Conservation (phyloP, 305 asterid species). For the Fraxinus xanthoxyloides region DNA sequence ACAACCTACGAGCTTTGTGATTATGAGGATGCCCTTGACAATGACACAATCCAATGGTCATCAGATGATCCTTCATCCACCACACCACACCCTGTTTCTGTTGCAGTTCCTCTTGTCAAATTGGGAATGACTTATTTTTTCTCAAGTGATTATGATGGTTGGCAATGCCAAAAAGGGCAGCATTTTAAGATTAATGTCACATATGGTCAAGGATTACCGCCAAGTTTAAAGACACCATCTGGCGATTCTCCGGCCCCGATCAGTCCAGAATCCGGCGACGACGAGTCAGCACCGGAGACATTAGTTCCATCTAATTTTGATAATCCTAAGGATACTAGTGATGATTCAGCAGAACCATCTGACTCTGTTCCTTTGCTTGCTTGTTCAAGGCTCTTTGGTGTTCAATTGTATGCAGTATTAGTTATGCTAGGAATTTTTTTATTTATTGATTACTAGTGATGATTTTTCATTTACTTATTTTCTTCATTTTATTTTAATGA, state of each 20-base stretch:
- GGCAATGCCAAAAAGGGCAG: conserved; percentile 71
- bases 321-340: conserved; percentile 50
- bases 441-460: conserved; percentile 13
- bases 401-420: conserved; percentile 25
- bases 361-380: conserved; percentile 26
- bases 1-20: conserved; percentile 59
- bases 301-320: conserved; percentile 68
- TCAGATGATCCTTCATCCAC: conserved; percentile 59
- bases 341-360: conserved; percentile 38
- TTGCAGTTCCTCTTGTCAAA: conserved; percentile 53
- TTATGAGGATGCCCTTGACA: conserved; percentile 39
- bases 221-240: conserved; percentile 38
- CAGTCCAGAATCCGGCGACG: conserved; percentile 52
- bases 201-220: conserved; percentile 67
- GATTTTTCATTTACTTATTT: background rate
- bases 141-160: conserved; percentile 86
- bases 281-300: conserved; percentile 65
- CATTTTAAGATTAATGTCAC: conserved; percentile 57
- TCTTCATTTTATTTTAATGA: background rate
- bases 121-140: conserved; percentile 60
- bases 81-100: conserved; percentile 35
- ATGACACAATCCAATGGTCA: conserved; percentile 68
- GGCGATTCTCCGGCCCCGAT: conserved; percentile 46
- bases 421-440: conserved; percentile 31
- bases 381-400: conserved; percentile 28